Base-by-base conservation (phyloP, 768 basidiomycete genomes). In the Hemileccinum impolitum region DNA sequence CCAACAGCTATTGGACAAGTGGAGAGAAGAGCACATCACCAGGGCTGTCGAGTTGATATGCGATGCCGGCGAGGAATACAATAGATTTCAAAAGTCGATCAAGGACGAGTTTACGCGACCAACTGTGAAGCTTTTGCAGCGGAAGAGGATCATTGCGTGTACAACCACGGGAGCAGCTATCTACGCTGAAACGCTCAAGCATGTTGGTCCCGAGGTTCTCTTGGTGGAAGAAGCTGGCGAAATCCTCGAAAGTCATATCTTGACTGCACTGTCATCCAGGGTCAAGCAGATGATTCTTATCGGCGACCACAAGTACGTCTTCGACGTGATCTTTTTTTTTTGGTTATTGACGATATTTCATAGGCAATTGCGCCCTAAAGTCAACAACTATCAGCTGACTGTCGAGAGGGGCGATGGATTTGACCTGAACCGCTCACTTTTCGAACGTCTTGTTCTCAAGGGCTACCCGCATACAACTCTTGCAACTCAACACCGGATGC, bases 191-290 rank as follows among this genome's bases (percentile, higher is more conserved):
- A 67, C 64, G 11, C 73, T 87, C 17, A 72, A 70, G 13, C 65
- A 65, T 0, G 74, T 70, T 2, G 60, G 64, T 4, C 79, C 82
- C 0, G 64, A 72, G 7, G 71, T 85, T 4, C 63, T 87, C 5
- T 64, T 87, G 0, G 84, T 87, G 1, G 85, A 87, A 56, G 85
- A 87, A 59, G 85, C 85, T 0, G 85, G 85, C 3, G 83, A 87
- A 54, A 85, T 86, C 38, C 61, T 87, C 5, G 85, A 86, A 56
- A 79, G 78, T 52, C 85, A 87, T 54, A 63, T 84, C 30, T 47
- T 87, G 40, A 84, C 82, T 0, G 76, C 85, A 0, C 61, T 87
- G 18, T 75, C 76, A 0, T 37, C 44, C 4, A 52, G 64, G 0
- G 75, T 76, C 1, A 62, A 72, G 4, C 81, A 83, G 40, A 57